Evolutionary conservation across 2,329 filamentous ascomycete species (phyloP).

Genomic region (Zymoseptoria crescenta): DNA sequence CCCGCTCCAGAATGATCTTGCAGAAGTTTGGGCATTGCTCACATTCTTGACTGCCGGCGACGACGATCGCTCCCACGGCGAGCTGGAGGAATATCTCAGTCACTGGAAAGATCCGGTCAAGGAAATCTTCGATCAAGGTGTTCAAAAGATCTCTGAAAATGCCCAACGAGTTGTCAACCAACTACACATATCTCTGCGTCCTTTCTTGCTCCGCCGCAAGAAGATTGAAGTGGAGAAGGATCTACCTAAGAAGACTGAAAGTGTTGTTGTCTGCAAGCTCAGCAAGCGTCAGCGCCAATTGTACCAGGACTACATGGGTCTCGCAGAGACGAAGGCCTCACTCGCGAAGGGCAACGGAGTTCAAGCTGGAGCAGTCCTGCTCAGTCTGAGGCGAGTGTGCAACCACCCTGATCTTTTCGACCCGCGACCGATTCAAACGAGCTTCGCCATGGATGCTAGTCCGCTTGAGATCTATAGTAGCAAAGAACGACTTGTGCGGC

Average conservation of each 20-base stretch:
- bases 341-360: conserved; percentile 90
- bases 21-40: conserved; percentile 90
- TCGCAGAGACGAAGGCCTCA: conserved; percentile 80
- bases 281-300: conserved; percentile 92
- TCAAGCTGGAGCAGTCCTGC: conserved; percentile 95
- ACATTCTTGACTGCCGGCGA: conserved; percentile 94
- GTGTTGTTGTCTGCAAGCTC: conserved; percentile 89
- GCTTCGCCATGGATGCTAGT: conserved; percentile 74
- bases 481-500: conserved; percentile 63
- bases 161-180: conserved; percentile 86
- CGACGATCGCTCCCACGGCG: conserved; percentile 72
- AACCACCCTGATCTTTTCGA: conserved; percentile 97
- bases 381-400: conserved; percentile 96
- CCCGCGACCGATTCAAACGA: conserved; percentile 91
- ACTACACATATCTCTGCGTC: conserved; percentile 85
- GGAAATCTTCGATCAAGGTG: conserved; percentile 89
- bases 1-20: conserved; percentile 91
- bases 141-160: conserved; percentile 90
- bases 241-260: conserved; percentile 96
- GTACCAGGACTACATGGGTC: conserved; percentile 92
- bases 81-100: conserved; percentile 90
- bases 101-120: conserved; percentile 94
- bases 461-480: conserved; percentile 65
- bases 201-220: conserved; percentile 80
- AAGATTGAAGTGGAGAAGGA: conserved; percentile 98